These are phyloP conservation scores for Pelargonium fulgidum DNA, from an alignment of 441 rosid genomes.

Conservation along the genomic window DNA sequence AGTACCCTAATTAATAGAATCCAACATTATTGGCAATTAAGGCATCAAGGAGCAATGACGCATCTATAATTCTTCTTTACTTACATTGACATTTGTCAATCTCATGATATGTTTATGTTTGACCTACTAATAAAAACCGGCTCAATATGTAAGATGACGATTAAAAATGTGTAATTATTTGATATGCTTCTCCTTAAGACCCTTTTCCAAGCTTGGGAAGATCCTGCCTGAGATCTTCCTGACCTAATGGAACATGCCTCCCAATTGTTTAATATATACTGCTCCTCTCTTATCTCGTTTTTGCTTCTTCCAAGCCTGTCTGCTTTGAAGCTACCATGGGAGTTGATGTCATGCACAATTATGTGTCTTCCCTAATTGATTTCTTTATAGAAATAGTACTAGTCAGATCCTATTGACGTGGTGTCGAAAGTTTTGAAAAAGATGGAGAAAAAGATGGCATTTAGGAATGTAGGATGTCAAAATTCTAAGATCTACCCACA, in stretches of 20 bases:
- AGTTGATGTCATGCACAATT: constrained; percentile 46
- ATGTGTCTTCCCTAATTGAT: constrained; percentile 23
- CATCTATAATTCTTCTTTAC: too few relatives aligned
- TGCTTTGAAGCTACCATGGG: constrained; percentile 49
- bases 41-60: too few relatives aligned
- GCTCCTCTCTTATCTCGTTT: neutral
- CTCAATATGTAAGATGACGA: too few relatives aligned
- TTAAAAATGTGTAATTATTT: constrained; percentile 25
- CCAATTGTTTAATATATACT: constrained; percentile 16
- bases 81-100: too few relatives aligned
- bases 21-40: too few relatives aligned
- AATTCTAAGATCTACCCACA: constrained; percentile 30
- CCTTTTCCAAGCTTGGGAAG: constrained; percentile 24
- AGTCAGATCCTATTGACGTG: constrained; percentile 19
- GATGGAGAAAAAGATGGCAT: constrained; percentile 7
- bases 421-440: constrained; percentile 16
- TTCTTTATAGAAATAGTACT: constrained; percentile 20
- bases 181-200: constrained; percentile 24
- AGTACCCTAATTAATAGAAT: too few relatives aligned
- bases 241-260: constrained; percentile 42
- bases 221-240: constrained; percentile 46
- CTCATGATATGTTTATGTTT: too few relatives aligned
- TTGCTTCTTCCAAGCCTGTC: constrained; percentile 38
- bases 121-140: too few relatives aligned
- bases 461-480: constrained; percentile 31